phyloP scores from a whole-genome alignment of 345 rosid species.

The Melaleuca alternifolia region DNA sequence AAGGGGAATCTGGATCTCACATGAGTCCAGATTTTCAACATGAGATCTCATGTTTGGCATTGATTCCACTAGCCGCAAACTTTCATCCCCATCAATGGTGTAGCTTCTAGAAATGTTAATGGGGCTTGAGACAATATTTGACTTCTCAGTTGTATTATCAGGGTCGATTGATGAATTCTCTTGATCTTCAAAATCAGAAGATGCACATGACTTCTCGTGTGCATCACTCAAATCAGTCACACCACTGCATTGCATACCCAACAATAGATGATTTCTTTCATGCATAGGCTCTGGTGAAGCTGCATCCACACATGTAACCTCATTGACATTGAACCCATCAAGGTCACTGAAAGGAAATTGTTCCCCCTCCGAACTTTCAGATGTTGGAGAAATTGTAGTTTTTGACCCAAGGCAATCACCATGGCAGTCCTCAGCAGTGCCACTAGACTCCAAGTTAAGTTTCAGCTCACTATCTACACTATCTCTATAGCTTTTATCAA shows the following conservation, averaged over 20 bases:
- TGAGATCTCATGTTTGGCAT: constrained; percentile 48
- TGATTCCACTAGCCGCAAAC: constrained; percentile 40
- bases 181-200: constrained; percentile 6
- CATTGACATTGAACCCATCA: constrained; percentile 25
- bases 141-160: constrained; percentile 15
- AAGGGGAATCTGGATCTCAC: constrained; percentile 20
- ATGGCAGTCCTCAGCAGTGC: constrained; percentile 9
- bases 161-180: constrained; percentile 9
- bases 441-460: constrained; percentile 4
- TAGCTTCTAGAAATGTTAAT: constrained; percentile 30
- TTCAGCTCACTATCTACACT: neutral
- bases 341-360: constrained; percentile 65
- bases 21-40: constrained; percentile 11
- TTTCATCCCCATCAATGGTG: constrained; percentile 13
- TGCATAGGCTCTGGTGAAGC: constrained; percentile 10
- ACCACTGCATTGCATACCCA: constrained; percentile 4
- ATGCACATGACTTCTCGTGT: constrained; percentile 8
- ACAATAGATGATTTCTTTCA: constrained; percentile 9
- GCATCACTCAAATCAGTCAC: neutral
- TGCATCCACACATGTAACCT: constrained; percentile 10
- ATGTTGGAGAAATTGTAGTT: constrained; percentile 11
- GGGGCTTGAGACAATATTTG: constrained; percentile 27
- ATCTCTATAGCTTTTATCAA: constrained; percentile 6
- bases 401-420: constrained; percentile 14
- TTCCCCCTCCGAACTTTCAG: constrained; percentile 53